Base-by-base conservation (phyloP, 2,329 filamentous ascomycete genomes). In the Coleophoma crateriformis region DNA sequence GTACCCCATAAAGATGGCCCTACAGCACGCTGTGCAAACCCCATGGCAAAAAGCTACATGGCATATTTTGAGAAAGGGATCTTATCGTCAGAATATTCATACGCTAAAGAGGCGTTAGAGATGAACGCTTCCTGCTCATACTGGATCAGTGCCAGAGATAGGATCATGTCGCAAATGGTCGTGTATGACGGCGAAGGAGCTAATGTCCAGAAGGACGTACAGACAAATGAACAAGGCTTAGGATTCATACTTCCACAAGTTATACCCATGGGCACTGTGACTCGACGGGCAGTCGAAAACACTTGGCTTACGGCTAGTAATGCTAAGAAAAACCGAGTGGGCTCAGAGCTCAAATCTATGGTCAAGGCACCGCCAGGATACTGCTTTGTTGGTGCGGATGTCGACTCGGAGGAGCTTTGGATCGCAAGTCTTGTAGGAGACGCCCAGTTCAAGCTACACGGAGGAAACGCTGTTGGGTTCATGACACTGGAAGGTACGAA, bases 81-180 rank as follows among this genome's bases (percentile, higher is more conserved):
- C 0, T 72, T 99, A 3, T 88, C 89, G 0, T 97, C 92, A 0
- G 87, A 96, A 66, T 97, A 87, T 61, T 67, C 83, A 0, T 92
- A 96, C 61, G 94, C 94, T 0, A 97, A 95, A 63, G 90, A 96
- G 66, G 94, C 95, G 0, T 73, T 99, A 40, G 88, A 97, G 60
- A 99, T 99, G 94, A 99, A 99, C 60, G 90, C 94, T 0, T 96
- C 90, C 0, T 99, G 95, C 65, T 97, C 92, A 1, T 99, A 99
- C 68, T 99, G 95, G 94, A 97, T 99, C 60, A 96, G 90, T 61
- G 91, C 94, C 14, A 81, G 94, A 54, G 90, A 96, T 63, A 78
- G 94, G 45, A 99, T 99, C 68, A 92, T 74, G 77, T 88, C 85
- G n/a, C 94, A 99, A 63, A 88, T 97, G 77, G 91, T 95, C 2